Percentiles rank a stretch among this genome's conserved stretches.
phyloP scores from a whole-genome alignment of 179 eudicot species.

The Spinacia oleracea region DNA sequence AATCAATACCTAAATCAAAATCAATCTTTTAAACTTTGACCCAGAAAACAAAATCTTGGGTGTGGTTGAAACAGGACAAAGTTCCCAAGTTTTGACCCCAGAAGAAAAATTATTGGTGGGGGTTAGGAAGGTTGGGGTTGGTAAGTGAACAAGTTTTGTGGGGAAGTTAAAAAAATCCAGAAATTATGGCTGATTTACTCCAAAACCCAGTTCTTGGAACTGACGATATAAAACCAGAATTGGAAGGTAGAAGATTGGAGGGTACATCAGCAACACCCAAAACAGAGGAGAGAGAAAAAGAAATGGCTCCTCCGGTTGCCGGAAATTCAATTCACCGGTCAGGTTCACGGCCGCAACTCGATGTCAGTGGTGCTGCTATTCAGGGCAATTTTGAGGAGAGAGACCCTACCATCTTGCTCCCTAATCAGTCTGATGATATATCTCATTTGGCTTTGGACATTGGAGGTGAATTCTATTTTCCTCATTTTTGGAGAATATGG shows the following conservation, averaged over 20 bases:
- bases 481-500: background rate
- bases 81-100: background rate
- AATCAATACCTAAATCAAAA: background rate
- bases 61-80: background rate
- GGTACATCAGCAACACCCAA: conserved; percentile 31
- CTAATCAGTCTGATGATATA: conserved; percentile 97
- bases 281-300: conserved; percentile 38
- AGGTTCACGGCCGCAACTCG: conserved; percentile 84
- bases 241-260: conserved; percentile 26
- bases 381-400: conserved; percentile 92
- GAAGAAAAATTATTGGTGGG: conserved; percentile 10
- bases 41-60: background rate
- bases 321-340: conserved; percentile 75
- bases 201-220: conserved; percentile 48
- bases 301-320: conserved; percentile 41
- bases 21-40: background rate
- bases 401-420: conserved; percentile 87
- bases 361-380: conserved; percentile 89
- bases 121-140: conserved; percentile 10
- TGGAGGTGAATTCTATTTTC: conserved; percentile 61
- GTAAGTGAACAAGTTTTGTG: background rate
- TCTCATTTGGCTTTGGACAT: conserved; percentile 95
- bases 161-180: background rate
- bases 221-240: conserved; percentile 44
- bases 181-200: conserved; percentile 44